Evolutionary conservation across 202 grass and related monocot genomes (phyloP).

Genomic region (Zizania palustris): DNA sequence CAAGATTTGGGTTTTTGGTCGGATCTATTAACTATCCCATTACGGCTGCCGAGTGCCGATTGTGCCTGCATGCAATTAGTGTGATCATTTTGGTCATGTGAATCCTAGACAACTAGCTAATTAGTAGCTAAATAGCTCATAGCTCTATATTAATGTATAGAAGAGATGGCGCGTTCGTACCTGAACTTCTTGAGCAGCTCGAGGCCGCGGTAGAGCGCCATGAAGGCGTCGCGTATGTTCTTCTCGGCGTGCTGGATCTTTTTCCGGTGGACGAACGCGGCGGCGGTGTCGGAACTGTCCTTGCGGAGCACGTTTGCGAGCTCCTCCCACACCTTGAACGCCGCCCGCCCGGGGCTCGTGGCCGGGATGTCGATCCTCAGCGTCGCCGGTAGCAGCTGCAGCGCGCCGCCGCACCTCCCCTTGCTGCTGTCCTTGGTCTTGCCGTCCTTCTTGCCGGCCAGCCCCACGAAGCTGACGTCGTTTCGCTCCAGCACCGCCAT

Average conservation of each 20-base stretch:
- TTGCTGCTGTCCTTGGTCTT: constrained; percentile 46
- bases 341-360: constrained; percentile 57
- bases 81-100: no score
- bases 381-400: constrained; percentile 47
- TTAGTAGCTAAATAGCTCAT: no score
- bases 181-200: constrained; percentile 88
- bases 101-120: no score
- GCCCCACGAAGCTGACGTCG: constrained; percentile 71
- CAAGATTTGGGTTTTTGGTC: no score
- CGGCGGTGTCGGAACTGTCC: no score
- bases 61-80: no score
- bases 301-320: constrained; percentile 57
- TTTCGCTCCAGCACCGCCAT: constrained; percentile 89
- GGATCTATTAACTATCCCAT: no score
- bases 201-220: constrained; percentile 74
- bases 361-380: constrained; percentile 89
- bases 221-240: constrained; percentile 78
- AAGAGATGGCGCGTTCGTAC: constrained; percentile 11
- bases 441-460: constrained; percentile 38
- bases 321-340: constrained; percentile 85
- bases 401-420: constrained; percentile 36
- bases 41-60: background rate
- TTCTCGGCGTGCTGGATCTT: constrained; percentile 90
- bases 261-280: no score
- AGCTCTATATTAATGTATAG: no score